These are phyloP conservation scores for Chalciporus pseudorubinellus DNA, from an alignment of 768 basidiomycete species.

Conservation along the genomic window DNA sequence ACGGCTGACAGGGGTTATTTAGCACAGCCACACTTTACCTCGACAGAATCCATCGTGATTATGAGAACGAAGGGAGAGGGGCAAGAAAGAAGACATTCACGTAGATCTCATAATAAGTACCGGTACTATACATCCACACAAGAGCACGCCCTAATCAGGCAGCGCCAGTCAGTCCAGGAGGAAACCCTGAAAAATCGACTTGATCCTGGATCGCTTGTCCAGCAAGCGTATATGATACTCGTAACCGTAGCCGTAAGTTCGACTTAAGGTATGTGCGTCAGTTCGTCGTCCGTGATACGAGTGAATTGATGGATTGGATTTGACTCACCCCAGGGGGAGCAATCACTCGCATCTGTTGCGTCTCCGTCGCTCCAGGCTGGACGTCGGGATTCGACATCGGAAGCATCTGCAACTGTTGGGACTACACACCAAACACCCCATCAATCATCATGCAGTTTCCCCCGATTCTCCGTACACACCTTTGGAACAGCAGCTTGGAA, in stretches of 20 bases:
- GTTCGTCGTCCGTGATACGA: neutral
- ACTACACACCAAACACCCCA: constrained; percentile 44
- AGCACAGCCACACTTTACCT: neutral
- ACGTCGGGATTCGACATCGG: constrained; percentile 91
- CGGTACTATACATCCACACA: constrained; percentile 11
- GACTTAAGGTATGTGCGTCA: constrained; percentile 46
- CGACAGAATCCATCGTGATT: too few relatives aligned
- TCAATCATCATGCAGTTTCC: neutral
- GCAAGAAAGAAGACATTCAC: constrained; percentile 2
- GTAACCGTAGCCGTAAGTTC: constrained; percentile 77
- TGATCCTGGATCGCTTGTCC: constrained; percentile 84
- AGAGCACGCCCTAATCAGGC: constrained; percentile 14
- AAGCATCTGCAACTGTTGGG: constrained; percentile 96
- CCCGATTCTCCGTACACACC: constrained; percentile 40
- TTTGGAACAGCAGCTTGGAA: constrained; percentile 99
- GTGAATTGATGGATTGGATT: neutral
- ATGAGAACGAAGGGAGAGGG: neutral
- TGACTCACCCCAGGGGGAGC: constrained; percentile 79
- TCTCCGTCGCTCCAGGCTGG: constrained; percentile 75
- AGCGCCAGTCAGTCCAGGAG: constrained; percentile 62
- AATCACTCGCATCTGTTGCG: constrained; percentile 92
- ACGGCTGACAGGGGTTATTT: constrained; percentile 24
- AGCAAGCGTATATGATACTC: constrained; percentile 72
- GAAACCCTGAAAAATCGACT: constrained; percentile 91
- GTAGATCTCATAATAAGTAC: constrained; percentile 23